Evolutionary conservation across 352 stramenopile species (phyloP).

Genomic region (Pythium graminicola): DNA sequence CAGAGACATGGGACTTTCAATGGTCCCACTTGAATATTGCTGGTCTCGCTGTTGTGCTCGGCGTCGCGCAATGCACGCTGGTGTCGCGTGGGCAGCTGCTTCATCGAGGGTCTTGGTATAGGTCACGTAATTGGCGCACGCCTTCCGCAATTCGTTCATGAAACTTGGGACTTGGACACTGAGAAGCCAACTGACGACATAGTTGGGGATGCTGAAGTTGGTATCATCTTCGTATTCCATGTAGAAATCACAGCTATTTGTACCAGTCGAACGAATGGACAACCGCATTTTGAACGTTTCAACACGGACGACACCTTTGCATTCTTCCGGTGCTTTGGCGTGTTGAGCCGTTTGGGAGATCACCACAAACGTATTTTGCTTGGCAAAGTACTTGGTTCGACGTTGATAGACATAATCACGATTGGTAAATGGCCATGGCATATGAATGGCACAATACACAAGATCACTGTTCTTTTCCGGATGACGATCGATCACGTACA

Average conservation of each 20-base stretch:
- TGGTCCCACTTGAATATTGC: background rate
- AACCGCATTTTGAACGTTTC: constrained; percentile 56
- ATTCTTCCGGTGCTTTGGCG: constrained; percentile 30
- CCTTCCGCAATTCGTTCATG: constrained; percentile 50
- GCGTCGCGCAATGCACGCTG: background rate
- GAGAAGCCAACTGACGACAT: constrained; percentile 52
- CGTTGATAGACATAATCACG: constrained; percentile 79
- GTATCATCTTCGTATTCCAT: constrained; percentile 77
- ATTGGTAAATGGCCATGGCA: constrained; percentile 63
- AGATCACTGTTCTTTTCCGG: constrained; percentile 37
- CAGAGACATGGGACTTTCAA: background rate
- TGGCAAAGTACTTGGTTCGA: constrained; percentile 44
- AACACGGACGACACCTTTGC: constrained; percentile 40
- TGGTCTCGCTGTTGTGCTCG: background rate
- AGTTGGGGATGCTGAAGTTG: constrained; percentile 71
- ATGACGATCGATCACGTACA: constrained; percentile 41
- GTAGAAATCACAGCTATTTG: constrained; percentile 60
- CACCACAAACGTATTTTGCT: constrained; percentile 57
- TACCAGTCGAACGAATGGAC: constrained; percentile 50
- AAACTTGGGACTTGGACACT: constrained; percentile 49
- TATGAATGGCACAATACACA: constrained; percentile 48
- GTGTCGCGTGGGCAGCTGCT: background rate
- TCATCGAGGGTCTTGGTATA: constrained; percentile 21
- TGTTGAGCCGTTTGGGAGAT: constrained; percentile 56
- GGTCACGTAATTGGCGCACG: constrained; percentile 47